phyloP scores from a whole-genome alignment of 192 early-diverging fungal genomes.

The Coemansia sp. region DNA sequence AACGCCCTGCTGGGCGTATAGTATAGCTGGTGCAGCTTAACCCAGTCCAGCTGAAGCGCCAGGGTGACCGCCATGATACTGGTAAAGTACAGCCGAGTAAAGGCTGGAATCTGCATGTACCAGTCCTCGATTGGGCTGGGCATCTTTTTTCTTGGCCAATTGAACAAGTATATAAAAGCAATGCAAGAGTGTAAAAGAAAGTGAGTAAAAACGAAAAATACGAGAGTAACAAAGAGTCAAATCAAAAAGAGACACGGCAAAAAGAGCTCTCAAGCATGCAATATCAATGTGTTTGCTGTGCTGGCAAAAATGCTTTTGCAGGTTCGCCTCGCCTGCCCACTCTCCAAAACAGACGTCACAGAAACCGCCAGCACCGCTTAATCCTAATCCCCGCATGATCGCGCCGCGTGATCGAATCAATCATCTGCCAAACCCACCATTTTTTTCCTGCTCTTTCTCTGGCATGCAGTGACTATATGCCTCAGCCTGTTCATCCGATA shows the following conservation, averaged over 20 bases:
- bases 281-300: background rate
- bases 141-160: conserved; percentile 33
- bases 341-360: no score
- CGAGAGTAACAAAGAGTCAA: background rate
- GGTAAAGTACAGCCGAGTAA: conserved; percentile 86
- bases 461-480: no score
- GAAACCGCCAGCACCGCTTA: no score
- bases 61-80: conserved; percentile 70
- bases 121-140: conserved; percentile 72
- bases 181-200: background rate
- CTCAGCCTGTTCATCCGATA: no score
- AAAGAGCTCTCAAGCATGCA: no score
- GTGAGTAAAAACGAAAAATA: background rate
- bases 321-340: no score
- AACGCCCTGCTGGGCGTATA: conserved; percentile 72
- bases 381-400: no score
- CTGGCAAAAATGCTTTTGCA: conserved; percentile 4
- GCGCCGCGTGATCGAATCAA: no score
- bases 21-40: conserved; percentile 77
- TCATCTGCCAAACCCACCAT: no score
- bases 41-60: conserved; percentile 82
- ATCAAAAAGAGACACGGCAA: background rate
- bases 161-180: background rate
- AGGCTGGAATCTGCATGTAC: conserved; percentile 83
- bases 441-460: no score